Evolutionary conservation across 306 rosid genomes (phyloP), one percentile per base, ranked within the genome.

Genomic region (Nissolia schottii): DNA sequence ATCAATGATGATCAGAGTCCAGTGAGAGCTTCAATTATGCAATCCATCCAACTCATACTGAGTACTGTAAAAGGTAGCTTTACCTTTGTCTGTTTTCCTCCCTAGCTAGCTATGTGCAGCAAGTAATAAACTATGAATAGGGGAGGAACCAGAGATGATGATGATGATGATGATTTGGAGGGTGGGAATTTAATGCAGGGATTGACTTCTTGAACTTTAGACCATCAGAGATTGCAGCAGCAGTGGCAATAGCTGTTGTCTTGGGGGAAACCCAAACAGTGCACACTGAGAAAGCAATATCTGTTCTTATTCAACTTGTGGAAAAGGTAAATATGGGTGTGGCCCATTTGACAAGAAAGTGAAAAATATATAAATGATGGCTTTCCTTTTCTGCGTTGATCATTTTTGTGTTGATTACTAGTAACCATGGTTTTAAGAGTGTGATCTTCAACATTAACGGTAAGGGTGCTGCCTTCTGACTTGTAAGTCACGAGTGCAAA

Each of bases 221-320:
- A 77, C 91, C 99, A 18, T 91, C 99, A 31, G 97, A 91, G 76
- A 78, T 94, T 60, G 99, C 96, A 81, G 99, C 96, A 35, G 99
- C 99, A 5, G 91, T 88, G 84, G 87, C 91, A 56, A 73, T 91
- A 79, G 82, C 78, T 67, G 90, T 81, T 67, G 90, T 81, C 7
- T 77, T 81, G 13, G 80, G 87, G 67, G 92, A 89, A 64, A 81
- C 83, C 63, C 64, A 78, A 86, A 59, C 84, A 70, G 78, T 87
- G 67, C 81, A 86, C 67, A 62, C 73, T 15, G 95, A 91, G 71
- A 83, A 76, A 73, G 87, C 90, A 76, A 75, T 79, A 54, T 81
- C 85, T 81, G 77, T 76, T 80, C 85, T 94, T 69, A 73, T 76
- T 78, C 90, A 85, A 62, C 87, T 67, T 18, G 87, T 82, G 23